These are phyloP conservation scores for Akanthomyces muscarius DNA, from an alignment of 2,329 filamentous ascomycete genomes.

Conservation along the genomic window DNA sequence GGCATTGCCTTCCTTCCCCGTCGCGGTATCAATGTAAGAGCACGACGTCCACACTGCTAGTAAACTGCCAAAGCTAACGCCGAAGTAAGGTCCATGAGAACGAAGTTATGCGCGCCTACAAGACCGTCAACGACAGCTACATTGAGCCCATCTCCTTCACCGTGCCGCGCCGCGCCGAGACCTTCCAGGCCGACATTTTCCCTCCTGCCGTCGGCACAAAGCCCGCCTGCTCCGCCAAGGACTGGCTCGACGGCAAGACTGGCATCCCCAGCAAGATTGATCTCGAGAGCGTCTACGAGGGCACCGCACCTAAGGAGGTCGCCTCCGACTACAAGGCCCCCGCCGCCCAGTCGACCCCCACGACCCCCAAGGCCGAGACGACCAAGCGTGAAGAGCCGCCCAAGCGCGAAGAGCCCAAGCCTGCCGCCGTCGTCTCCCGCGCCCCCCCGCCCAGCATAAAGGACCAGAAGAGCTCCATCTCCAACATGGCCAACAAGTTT, in stretches of 20 bases:
- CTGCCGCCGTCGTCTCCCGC: slow-evolving; percentile 41
- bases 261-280: slow-evolving; percentile 87
- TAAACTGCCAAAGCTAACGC: slow-evolving; percentile 19
- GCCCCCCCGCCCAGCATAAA: slow-evolving; percentile 65
- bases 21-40: slow-evolving; percentile 79
- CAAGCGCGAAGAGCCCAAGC: slow-evolving; percentile 54
- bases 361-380: slow-evolving; percentile 39
- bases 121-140: slow-evolving; percentile 91
- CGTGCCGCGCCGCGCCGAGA: slow-evolving; percentile 86
- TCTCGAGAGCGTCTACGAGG: slow-evolving; percentile 87
- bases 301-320: slow-evolving; percentile 73
- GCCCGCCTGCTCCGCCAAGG: slow-evolving; percentile 71
- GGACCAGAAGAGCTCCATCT: slow-evolving; percentile 84
- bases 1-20: slow-evolving; percentile 93
- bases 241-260: slow-evolving; percentile 86
- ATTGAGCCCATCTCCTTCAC: slow-evolving; percentile 98
- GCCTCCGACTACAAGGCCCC: slow-evolving; percentile 62
- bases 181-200: slow-evolving; percentile 96
- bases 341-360: slow-evolving; percentile 39
- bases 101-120: slow-evolving; percentile 92
- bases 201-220: slow-evolving; percentile 78
- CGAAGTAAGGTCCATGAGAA: slow-evolving; percentile 75
- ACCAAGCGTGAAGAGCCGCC: slow-evolving; percentile 35
- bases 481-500: slow-evolving; percentile 80
- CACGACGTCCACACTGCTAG: neutral